A percentile compares a stretch with the other conserved stretches of the same genome.
Conservation (phyloP, 2,329 filamentous ascomycete genomes). For the Penicillium hesseltinei region DNA sequence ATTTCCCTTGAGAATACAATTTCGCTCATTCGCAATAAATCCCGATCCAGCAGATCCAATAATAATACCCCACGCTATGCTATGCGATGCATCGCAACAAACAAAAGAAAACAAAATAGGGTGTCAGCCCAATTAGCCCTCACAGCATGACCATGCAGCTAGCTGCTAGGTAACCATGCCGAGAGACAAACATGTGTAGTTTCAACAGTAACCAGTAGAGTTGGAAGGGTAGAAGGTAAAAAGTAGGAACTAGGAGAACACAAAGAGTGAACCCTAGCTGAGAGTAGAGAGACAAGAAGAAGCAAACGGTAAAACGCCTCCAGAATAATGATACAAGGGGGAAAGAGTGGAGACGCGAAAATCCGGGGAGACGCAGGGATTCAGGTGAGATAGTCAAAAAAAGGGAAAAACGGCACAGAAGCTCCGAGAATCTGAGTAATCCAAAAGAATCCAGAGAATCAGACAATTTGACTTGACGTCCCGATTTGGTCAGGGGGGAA, state of each 20-base stretch:
- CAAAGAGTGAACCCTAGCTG: neutral
- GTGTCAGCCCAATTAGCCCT: neutral
- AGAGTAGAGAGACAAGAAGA: neutral
- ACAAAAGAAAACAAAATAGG: conserved; percentile 6
- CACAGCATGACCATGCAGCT: conserved; percentile 15
- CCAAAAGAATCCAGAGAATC: neutral
- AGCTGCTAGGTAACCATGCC: conserved; percentile 12
- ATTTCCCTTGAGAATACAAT: conserved; percentile 12
- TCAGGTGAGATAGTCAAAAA: neutral
- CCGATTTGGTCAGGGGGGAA: conserved; percentile 5
- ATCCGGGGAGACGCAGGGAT: conserved; percentile 13
- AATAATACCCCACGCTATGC: conserved; percentile 32
- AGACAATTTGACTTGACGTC: neutral
- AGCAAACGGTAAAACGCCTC: neutral
- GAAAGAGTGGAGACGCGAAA: conserved; percentile 9
- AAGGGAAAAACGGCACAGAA: neutral
- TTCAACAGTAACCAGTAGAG: conserved; percentile 6
- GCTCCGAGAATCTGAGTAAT: neutral
- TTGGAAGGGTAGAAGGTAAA: conserved; percentile 3
- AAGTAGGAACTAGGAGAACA: neutral
- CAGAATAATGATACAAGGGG: conserved; percentile 24
- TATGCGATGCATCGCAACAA: conserved; percentile 17
- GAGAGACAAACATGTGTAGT: neutral
- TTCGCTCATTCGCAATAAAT: conserved; percentile 17
- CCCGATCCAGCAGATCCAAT: conserved; percentile 12